A percentile compares a stretch with the other conserved stretches of the same genome.
Evolutionary conservation across 345 rosid species (phyloP).

Genomic region (Arabidopsis thaliana): TAIR10.1 NC_003076.8:3410501-3411000

Average conservation of each 20-base stretch:
- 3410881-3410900: conserved; percentile 64
- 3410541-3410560: conserved; percentile 30
- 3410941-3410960: conserved; percentile 78
- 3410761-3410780: conserved; percentile 60
- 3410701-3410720: conserved; percentile 62
- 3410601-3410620: not conserved
- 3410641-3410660: conserved; percentile 51
- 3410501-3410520: conserved; percentile 18
- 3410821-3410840: conserved; percentile 57
- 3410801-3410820: conserved; percentile 67
- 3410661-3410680: conserved; percentile 67
- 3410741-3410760: conserved; percentile 52
- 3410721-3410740: conserved; percentile 57
- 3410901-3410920: conserved; percentile 68
- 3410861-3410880: conserved; percentile 72
- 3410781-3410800: conserved; percentile 50
- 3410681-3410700: conserved; percentile 81
- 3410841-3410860: conserved; percentile 74
- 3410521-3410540: conserved; percentile 1
- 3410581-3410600: not conserved
- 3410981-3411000: conserved; percentile 73
- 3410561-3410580: not conserved
- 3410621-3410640: conserved; percentile 50
- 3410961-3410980: conserved; percentile 90
- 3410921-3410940: conserved; percentile 87